Base-by-base conservation (phyloP, 176 grass and related monocot species). In the Rhynchospora tenuis region DNA sequence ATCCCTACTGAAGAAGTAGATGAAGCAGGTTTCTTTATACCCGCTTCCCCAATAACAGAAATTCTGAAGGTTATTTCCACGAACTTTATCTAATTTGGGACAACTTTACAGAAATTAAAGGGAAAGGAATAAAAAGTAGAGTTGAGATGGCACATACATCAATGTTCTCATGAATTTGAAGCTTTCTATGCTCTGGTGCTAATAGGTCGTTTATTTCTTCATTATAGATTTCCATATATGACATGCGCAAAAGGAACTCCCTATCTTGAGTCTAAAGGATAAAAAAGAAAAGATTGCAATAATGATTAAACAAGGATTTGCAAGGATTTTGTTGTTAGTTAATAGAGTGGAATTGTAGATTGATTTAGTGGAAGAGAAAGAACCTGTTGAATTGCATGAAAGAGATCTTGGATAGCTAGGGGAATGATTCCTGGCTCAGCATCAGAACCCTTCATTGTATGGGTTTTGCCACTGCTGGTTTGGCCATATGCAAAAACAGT, bases 171-270 rank as follows among this genome's bases (percentile, higher is more conserved):
- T 95, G 92, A 88, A 98, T 91, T 88, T 98, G 90, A 60, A 98
- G 85, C 57, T 98, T 98, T 3, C 92, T 87, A 84, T 98, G 95
- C 86, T 98, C 95, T 59, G 92, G 95, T 20, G 88, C 95, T 74
- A 98, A 84, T 70, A 98, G 85, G 47, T 94, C 95, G 86, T 98
- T 94, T 69, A 98, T 98, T 56, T 98, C 92, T 88, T 98, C 95
- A 88, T 98, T 98, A 62, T 94, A 98, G 33, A 98, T 94, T 85
- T 98, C 95, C 95, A 98, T 94, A 61, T 98, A 98, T 59, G 92
- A 98, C 95, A 98, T 94, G 10, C 92, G 91, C 55, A 98, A 81
- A 86, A 98, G 89, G 45, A 98, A 98, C 64, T 98, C 95, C 79
- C 95, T 87, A 61, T 93, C 89, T 83, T 81, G 83, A 84, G 94